Percentiles rank a stretch among this genome's conserved stretches.
phyloP scores from a whole-genome alignment of 768 basidiomycete genomes.

The Sarcodon aspratus region DNA sequence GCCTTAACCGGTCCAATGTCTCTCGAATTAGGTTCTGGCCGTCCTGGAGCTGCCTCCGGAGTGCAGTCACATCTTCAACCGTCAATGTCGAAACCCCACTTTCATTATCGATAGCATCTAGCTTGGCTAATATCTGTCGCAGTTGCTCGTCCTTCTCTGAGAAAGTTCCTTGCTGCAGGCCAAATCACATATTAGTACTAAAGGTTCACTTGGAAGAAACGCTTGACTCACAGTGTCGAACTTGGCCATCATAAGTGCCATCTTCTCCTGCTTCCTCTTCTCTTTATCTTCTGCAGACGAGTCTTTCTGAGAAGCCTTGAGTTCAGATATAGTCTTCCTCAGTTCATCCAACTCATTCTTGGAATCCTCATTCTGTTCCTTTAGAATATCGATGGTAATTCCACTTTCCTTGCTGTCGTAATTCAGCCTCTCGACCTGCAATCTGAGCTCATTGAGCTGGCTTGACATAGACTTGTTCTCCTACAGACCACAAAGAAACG shows the following conservation, averaged over 20 bases:
- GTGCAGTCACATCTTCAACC: constrained; percentile 66
- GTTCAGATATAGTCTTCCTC: constrained; percentile 62
- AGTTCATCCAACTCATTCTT: constrained; percentile 85
- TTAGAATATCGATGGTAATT: constrained; percentile 89
- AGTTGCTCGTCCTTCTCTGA: constrained; percentile 95
- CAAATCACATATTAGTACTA: background rate
- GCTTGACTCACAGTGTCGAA: constrained; percentile 72
- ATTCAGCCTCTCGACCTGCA: constrained; percentile 85
- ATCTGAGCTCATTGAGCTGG: constrained; percentile 84
- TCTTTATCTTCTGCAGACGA: constrained; percentile 93
- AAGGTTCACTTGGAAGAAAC: background rate
- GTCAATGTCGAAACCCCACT: constrained; percentile 44
- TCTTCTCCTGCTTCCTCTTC: constrained; percentile 98
- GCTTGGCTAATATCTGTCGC: constrained; percentile 70
- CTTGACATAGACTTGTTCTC: constrained; percentile 93
- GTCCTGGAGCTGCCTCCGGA: constrained; percentile 83
- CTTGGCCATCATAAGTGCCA: constrained; percentile 99
- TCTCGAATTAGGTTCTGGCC: constrained; percentile 80
- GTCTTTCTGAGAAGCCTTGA: constrained; percentile 75
- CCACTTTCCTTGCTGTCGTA: constrained; percentile 93
- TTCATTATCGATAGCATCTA: constrained; percentile 70
- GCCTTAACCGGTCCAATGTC: constrained; percentile 79
- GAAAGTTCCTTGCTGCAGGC: constrained; percentile 71
- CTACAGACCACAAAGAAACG: constrained; percentile 23
- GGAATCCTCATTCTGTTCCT: constrained; percentile 86